phyloP scores from a whole-genome alignment of 306 rosid genomes.

The Cucumis melo region DNA sequence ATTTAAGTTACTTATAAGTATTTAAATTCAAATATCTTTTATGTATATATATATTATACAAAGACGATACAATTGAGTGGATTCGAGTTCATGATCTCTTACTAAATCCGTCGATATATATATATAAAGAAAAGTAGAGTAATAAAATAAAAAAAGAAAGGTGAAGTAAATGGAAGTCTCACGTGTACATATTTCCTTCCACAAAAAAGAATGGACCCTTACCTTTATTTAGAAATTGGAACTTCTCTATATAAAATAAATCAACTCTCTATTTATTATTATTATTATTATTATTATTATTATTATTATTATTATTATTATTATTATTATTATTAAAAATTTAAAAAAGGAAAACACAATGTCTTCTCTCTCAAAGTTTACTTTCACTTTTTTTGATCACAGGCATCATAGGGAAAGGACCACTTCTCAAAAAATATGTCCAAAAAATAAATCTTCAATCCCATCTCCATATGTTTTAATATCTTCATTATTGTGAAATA shows the following conservation, averaged over 20 bases:
- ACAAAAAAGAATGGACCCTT: not conserved
- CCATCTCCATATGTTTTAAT: not conserved
- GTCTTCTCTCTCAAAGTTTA: not conserved
- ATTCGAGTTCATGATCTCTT: too few relatives aligned
- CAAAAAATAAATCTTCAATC: not conserved
- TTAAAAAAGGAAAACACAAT: too few relatives aligned
- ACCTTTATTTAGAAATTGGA: slow-evolving; percentile 3
- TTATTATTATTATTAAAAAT: too few relatives aligned
- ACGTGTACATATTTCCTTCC: slow-evolving; percentile 4
- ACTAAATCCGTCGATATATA: too few relatives aligned
- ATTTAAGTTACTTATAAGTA: too few relatives aligned
- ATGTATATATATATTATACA: too few relatives aligned
- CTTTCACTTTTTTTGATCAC: not conserved
- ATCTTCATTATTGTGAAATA: too few relatives aligned
- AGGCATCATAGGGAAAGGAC: not conserved
- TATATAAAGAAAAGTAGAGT: not conserved
- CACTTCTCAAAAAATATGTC: not conserved
- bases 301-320: too few relatives aligned
- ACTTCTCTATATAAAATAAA: not conserved
- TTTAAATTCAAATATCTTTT: too few relatives aligned
- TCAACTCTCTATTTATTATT: not conserved
- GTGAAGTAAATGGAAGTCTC: not conserved
- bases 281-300: too few relatives aligned
- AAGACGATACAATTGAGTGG: too few relatives aligned
- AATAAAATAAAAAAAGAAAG: not conserved